These are phyloP conservation scores for Aspergillus sp. DNA, from an alignment of 2,329 filamentous ascomycete genomes.

Conservation along the genomic window DNA sequence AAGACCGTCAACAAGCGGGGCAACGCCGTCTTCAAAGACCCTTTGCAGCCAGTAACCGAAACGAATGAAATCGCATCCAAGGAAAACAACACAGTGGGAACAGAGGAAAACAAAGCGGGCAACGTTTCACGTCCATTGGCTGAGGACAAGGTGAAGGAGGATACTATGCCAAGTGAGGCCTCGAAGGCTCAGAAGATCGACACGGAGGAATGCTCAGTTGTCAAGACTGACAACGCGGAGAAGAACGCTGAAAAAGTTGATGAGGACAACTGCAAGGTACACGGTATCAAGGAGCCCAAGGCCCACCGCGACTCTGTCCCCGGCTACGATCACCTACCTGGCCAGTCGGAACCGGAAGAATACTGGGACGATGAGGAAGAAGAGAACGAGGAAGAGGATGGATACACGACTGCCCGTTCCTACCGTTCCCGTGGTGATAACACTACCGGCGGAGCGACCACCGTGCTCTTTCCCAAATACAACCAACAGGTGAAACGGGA, in stretches of 20 bases:
- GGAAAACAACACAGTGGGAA: constrained; percentile 18
- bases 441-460: constrained; percentile 60
- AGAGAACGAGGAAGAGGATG: constrained; percentile 67
- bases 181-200: constrained; percentile 9
- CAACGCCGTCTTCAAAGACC: constrained; percentile 53
- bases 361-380: constrained; percentile 75
- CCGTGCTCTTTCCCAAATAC: constrained; percentile 67
- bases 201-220: constrained; percentile 13
- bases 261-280: constrained; percentile 20
- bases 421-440: constrained; percentile 71
- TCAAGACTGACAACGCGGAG: constrained; percentile 19
- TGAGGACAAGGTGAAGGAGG: constrained; percentile 8
- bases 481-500: constrained; percentile 67
- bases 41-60: constrained; percentile 31
- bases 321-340: constrained; percentile 1
- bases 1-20: constrained; percentile 50
- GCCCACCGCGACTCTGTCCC: constrained; percentile 2
- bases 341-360: constrained; percentile 56
- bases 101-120: constrained; percentile 17
- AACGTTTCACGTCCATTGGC: constrained; percentile 5
- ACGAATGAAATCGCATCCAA: constrained; percentile 23
- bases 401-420: constrained; percentile 71
- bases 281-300: constrained; percentile 11
- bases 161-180: constrained; percentile 3
- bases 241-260: constrained; percentile 22